phyloP scores from a whole-genome alignment of 1,139 yeast species.

The Scheffersomyces cryptocercus region DNA sequence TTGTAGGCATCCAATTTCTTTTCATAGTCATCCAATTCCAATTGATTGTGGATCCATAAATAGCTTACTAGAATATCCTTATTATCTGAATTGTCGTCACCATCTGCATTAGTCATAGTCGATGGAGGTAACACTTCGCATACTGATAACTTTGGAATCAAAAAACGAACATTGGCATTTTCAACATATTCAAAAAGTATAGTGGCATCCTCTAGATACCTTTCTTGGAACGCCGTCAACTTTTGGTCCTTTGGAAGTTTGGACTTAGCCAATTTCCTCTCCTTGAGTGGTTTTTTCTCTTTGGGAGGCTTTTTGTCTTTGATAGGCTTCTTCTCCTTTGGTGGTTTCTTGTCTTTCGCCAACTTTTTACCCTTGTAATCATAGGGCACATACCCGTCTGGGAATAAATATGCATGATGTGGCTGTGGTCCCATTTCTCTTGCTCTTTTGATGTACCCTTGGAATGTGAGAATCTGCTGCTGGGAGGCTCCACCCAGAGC shows the following conservation, averaged over 20 bases:
- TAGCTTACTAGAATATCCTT: conserved; percentile 65
- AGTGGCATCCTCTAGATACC: conserved; percentile 67
- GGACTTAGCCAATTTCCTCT: conserved; percentile 21
- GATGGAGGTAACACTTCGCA: conserved; percentile 55
- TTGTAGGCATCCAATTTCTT: conserved; percentile 29
- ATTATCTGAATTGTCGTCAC: conserved; percentile 29
- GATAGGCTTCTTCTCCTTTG: conserved; percentile 19
- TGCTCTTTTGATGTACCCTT: conserved; percentile 76
- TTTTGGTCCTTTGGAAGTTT: conserved; percentile 46
- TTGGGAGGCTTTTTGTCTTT: conserved; percentile 19
- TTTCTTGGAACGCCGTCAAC: conserved; percentile 74
- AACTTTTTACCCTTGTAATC: conserved; percentile 11
- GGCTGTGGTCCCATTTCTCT: conserved; percentile 70
- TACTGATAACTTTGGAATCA: conserved; percentile 73
- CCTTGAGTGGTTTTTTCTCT: conserved; percentile 25
- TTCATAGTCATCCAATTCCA: conserved; percentile 52
- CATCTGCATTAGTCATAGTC: conserved; percentile 18
- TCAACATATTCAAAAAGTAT: conserved; percentile 84
- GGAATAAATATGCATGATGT: conserved; percentile 36
- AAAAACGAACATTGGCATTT: conserved; percentile 70
- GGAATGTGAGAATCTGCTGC: conserved; percentile 73
- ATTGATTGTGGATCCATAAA: conserved; percentile 57
- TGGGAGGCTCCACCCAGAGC: conserved; percentile 78
- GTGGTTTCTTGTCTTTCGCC: conserved; percentile 15
- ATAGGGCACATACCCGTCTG: conserved; percentile 9